phyloP scores from a whole-genome alignment of 257 asterid genomes.

The Lavandula angustifolia region DNA sequence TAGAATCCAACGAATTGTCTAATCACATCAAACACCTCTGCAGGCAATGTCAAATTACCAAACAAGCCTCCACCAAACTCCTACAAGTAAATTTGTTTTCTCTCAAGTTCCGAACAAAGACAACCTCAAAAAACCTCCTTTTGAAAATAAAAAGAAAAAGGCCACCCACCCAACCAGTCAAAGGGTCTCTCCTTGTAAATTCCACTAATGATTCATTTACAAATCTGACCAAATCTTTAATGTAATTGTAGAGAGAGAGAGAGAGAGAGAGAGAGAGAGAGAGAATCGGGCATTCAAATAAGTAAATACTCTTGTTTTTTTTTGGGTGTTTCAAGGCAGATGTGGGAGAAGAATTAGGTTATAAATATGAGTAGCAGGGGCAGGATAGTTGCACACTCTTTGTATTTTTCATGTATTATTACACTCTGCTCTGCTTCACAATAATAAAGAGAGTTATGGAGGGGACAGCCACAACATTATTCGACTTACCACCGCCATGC shows the following conservation, averaged over 20 bases:
- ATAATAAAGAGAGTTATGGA: conserved; percentile 51
- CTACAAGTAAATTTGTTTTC: too few species aligned
- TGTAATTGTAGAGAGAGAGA: background rate
- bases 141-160: too few species aligned
- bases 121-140: too few species aligned
- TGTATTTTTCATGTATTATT: background rate
- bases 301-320: background rate
- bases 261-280: background rate
- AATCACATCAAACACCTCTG: too few species aligned
- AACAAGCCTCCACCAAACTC: too few species aligned
- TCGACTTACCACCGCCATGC: conserved; percentile 33
- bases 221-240: background rate
- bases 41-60: too few species aligned
- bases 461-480: conserved; percentile 31
- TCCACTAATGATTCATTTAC: background rate
- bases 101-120: too few species aligned
- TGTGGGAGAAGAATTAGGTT: conserved; percentile 11
- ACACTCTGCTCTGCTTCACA: conserved; percentile 16
- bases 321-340: background rate
- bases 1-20: too few species aligned
- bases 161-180: too few species aligned
- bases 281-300: background rate
- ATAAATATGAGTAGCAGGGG: background rate
- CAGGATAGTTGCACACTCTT: background rate
- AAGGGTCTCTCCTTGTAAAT: too few species aligned